These are phyloP conservation scores for Chaetomiaceae sp. DNA, from an alignment of 2,329 filamentous ascomycete genomes.

Conservation along the genomic window DNA sequence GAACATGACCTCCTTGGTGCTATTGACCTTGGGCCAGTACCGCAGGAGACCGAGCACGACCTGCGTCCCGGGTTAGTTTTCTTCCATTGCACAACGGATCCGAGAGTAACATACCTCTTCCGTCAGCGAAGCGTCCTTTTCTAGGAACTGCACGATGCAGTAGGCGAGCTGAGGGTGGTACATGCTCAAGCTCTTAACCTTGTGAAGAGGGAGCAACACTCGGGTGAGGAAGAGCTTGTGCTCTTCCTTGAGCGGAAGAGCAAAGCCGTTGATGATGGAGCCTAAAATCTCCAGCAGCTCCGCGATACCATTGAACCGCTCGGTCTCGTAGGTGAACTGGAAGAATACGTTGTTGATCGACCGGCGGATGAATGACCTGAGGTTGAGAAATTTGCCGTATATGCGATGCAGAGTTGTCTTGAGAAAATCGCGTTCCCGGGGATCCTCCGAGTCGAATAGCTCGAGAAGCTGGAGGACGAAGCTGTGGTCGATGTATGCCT, in stretches of 20 bases:
- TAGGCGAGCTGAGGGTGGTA: constrained; percentile 98
- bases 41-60: constrained; percentile 89
- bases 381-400: constrained; percentile 97
- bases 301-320: constrained; percentile 96
- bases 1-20: constrained; percentile 99
- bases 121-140: constrained; percentile 93
- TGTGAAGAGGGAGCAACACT: constrained; percentile 88
- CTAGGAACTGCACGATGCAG: constrained; percentile 96
- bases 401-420: constrained; percentile 98
- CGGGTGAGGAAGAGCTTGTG: constrained; percentile 97
- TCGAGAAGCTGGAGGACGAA: constrained; percentile 97
- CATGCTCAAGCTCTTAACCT: constrained; percentile 99
- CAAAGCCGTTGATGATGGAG: constrained; percentile 98
- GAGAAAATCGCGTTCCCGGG: constrained; percentile 90
- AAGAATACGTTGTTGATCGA: constrained; percentile 99
- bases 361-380: constrained; percentile 91
- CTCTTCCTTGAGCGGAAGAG: constrained; percentile 92
- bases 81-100: not conserved
- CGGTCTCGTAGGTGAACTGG: constrained; percentile 98
- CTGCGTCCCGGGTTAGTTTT: constrained; percentile 36
- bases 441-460: constrained; percentile 96
- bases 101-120: constrained; percentile 67
- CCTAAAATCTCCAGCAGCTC: constrained; percentile 94
- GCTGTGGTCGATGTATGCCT: constrained; percentile 96
- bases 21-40: constrained; percentile 99